These are phyloP conservation scores for Symbiodinium pilosum DNA, from an alignment of 73 alveolate species.

Conservation along the genomic window DNA sequence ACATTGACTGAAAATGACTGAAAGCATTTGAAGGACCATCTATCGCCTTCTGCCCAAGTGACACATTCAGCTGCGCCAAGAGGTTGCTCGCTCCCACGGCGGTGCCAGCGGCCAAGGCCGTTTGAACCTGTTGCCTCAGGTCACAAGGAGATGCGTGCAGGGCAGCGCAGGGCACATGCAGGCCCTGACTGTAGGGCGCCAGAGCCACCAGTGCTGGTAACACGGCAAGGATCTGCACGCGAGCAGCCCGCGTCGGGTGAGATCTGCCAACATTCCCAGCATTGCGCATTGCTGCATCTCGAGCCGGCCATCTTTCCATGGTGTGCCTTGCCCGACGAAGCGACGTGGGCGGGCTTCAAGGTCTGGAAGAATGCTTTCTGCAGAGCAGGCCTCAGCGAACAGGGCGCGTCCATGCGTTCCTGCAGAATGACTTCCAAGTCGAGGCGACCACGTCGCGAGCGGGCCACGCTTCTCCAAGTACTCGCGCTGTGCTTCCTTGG, in stretches of 20 bases:
- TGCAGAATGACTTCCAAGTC: neutral
- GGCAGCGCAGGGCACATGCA: too few relatives aligned
- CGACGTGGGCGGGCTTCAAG: constrained; percentile 32
- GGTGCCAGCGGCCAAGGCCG: neutral
- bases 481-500: constrained; percentile 45
- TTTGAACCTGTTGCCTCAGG: neutral
- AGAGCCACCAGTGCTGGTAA: constrained; percentile 1
- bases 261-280: neutral
- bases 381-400: constrained; percentile 52
- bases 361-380: constrained; percentile 71
- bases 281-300: neutral
- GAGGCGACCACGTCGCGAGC: constrained; percentile 6
- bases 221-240: constrained; percentile 63
- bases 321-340: neutral
- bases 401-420: neutral
- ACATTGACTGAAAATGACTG: neutral
- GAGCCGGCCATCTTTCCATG: neutral
- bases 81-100: neutral
- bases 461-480: constrained; percentile 65
- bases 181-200: constrained; percentile 7
- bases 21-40: neutral
- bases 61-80: constrained; percentile 46
- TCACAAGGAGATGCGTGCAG: too few relatives aligned
- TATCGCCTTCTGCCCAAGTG: constrained; percentile 9
- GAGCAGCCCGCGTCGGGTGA: constrained; percentile 58